Percentiles rank a stretch among this genome's conserved stretches.
These are phyloP conservation scores for Chalara sp. DNA, from an alignment of 2,329 filamentous ascomycete genomes.

Conservation along the genomic window DNA sequence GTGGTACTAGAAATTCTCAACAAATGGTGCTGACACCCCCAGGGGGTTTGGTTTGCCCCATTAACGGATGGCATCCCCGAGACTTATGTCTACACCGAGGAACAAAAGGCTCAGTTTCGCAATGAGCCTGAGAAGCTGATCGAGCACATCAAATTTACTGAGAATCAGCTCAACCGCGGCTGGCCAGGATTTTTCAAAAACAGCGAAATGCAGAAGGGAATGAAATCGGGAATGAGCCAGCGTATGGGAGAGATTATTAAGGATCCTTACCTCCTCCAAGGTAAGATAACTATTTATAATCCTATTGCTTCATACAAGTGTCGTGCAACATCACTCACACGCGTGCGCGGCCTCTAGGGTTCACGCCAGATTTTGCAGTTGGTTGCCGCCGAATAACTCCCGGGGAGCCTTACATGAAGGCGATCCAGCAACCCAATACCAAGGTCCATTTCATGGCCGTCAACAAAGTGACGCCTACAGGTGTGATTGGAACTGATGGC, in stretches of 20 bases:
- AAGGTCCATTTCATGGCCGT: background rate
- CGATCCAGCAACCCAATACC: background rate
- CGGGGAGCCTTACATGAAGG: conserved; percentile 3
- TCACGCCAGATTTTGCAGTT: background rate
- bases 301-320: too few relatives aligned
- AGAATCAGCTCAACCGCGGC: background rate
- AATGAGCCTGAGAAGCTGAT: background rate
- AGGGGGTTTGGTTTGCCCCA: too few relatives aligned
- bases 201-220: background rate
- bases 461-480: background rate
- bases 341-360: too few relatives aligned
- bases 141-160: background rate
- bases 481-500: background rate
- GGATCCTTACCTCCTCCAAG: background rate
- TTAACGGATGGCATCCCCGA: too few relatives aligned
- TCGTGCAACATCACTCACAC: too few relatives aligned
- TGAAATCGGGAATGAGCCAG: background rate
- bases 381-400: conserved; percentile 8
- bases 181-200: background rate
- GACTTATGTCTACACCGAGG: background rate
- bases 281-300: too few relatives aligned
- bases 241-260: background rate
- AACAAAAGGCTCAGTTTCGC: background rate
- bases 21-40: too few relatives aligned
- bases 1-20: too few relatives aligned